Conservation (phyloP, 345 rosid genomes). For the Eucalyptus dawsonii region DNA sequence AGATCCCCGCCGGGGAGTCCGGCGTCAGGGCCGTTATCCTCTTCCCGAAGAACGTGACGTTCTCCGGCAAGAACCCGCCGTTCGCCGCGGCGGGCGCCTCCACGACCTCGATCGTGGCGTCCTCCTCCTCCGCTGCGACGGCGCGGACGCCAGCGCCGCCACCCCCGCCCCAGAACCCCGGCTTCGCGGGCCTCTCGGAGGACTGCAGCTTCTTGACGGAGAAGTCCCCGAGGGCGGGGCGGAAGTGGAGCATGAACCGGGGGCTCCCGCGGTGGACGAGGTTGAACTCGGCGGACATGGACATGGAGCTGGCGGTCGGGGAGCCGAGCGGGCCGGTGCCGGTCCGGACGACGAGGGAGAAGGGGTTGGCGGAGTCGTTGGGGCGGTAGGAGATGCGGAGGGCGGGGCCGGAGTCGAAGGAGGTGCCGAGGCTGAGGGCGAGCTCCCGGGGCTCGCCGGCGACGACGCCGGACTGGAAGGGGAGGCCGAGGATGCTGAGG, state of each 20-base stretch:
- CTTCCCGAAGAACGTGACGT: constrained; percentile 9
- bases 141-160: neutral
- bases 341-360: constrained; percentile 75
- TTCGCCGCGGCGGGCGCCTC: constrained; percentile 24
- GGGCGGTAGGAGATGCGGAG: constrained; percentile 87
- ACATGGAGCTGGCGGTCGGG: constrained; percentile 58
- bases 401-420: constrained; percentile 80
- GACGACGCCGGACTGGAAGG: constrained; percentile 82
- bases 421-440: constrained; percentile 60
- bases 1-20: constrained; percentile 11
- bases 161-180: neutral
- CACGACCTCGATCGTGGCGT: constrained; percentile 50
- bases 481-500: constrained; percentile 57
- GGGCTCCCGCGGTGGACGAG: constrained; percentile 60
- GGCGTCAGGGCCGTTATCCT: constrained; percentile 11
- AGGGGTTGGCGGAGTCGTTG: constrained; percentile 73
- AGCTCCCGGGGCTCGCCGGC: constrained; percentile 91
- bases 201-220: constrained; percentile 75
- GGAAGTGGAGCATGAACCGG: constrained; percentile 84
- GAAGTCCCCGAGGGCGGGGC: constrained; percentile 84
- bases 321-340: constrained; percentile 85
- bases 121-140: constrained; percentile 21
- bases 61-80: constrained; percentile 10
- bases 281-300: constrained; percentile 88
- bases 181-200: constrained; percentile 13